Base-by-base conservation (phyloP, 257 asterid species). In the Linderniella brevidens region DNA sequence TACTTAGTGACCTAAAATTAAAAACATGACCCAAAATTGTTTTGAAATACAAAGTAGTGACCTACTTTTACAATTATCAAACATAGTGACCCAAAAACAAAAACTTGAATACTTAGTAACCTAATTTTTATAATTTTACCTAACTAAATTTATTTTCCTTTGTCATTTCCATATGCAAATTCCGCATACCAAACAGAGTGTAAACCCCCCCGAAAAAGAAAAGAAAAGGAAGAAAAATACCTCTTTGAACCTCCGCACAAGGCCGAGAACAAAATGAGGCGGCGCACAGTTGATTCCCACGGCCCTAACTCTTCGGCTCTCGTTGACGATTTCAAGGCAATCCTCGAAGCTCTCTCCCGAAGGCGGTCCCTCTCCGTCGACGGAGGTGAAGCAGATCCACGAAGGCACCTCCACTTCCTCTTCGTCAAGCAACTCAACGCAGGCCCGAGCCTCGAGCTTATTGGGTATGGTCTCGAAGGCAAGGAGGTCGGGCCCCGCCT, bases 401-500 rank as follows among this genome's bases (percentile, higher is more conserved):
- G 94, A 76, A 13, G 92, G 86, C 38, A 86, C 76, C 43, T 66
- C 50, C 0, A 86, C 65, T 19, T 68, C 67, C 66, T 72, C 90
- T 57, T 76, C 92, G 3, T 81, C 86, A 0, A 86, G 79, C 63
- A 86, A 65, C 64, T 81, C 90, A 0, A 75, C 70, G 40, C 79
- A 71, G 4, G 96, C 96, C 93, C 80, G 18, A 63, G 92, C 92
- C 68, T 85, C 96, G 25, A 85, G 70, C 58, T 81, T 81, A 69
- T 85, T 85, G 1, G 96, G 92, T 64, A 85, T 78, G 58, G 96
- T 85, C 68, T 85, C 96, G 35, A 85, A 85, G 9, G 93, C 93
- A 35, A 81, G 74, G 60, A 78, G 50, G 72, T 85, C 92, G 1
- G 93, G 79, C 37, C 81, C 78, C 6, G 93, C 86, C 64, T 72